Percentiles rank a stretch among this genome's conserved stretches.
Conservation (phyloP, 1,139 yeast species). For the Barnettozyma hawaiiensis region DNA sequence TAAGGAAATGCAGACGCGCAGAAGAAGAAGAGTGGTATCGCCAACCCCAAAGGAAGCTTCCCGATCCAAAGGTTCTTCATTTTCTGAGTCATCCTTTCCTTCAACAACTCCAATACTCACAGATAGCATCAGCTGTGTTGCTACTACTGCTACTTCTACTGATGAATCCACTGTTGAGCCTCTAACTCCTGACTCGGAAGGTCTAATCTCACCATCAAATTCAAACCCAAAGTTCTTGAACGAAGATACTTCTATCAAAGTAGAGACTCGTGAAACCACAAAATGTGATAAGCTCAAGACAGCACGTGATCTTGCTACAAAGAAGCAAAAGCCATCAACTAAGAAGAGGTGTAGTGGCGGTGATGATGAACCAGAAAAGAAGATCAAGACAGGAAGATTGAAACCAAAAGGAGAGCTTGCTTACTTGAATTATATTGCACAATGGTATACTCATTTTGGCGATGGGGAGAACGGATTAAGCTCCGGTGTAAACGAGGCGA, state of each 20-base stretch:
- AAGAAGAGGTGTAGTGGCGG: neutral
- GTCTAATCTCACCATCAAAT: neutral
- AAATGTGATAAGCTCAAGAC: neutral
- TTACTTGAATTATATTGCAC: constrained; percentile 31
- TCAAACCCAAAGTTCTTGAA: neutral
- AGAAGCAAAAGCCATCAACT: neutral
- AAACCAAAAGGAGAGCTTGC: constrained; percentile 5
- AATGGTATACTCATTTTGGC: constrained; percentile 32
- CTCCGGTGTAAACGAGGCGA: constrained; percentile 3
- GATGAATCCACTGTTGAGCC: constrained; percentile 10
- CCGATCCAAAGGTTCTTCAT: neutral
- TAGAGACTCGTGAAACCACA: neutral
- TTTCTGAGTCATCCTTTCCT: neutral
- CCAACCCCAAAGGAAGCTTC: neutral
- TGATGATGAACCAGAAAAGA: neutral
- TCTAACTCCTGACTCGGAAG: constrained; percentile 4
- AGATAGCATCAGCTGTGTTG: neutral
- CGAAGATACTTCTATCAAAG: neutral
- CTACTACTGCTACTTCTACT: neutral
- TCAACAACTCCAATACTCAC: neutral
- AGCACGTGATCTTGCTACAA: neutral
- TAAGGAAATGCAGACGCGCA: neutral
- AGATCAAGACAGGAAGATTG: neutral
- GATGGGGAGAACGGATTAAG: constrained; percentile 23
- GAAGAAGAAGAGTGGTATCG: neutral